Base-by-base conservation (phyloP, 208 protist genomes). In the Acanthamoeba royreba region DNA sequence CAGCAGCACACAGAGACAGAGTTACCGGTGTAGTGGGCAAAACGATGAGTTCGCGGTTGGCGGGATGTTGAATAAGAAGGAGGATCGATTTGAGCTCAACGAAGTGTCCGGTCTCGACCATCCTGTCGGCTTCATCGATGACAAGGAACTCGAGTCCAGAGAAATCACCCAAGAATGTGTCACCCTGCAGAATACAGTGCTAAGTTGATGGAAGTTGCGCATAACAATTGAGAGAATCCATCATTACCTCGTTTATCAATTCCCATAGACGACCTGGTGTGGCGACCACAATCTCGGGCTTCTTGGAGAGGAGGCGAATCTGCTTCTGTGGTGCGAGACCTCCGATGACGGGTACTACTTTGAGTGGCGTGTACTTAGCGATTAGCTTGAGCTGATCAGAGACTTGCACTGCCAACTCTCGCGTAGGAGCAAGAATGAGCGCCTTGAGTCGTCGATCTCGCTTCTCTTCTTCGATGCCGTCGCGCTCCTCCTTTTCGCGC, bases 41-140 rank as follows among this genome's bases (percentile, higher is more conserved):
- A 35, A 38, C 61, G 31, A 74, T 74, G 61, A 74, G 61, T 35
- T 74, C 61, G 33, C 61, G 61, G 61, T 35, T 74, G 61, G 61
- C 0, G 3, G 35, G 72, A 22, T 83, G 72, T 31, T 69, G 88
- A n/a, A 93, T 46, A 25, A 93, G 58, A 13, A 28, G 77, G 43
- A 98, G 33, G 47, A 98, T 97, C 19, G 1, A 33, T 25, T 92
- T 46, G 25, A 98, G 52, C 69, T 98, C 97, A 15, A 9, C n/a
- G 66, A 95, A 98, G 69, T 97, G 97, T 53, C 95, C 97, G 31
- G 90, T 61, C 79, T 97, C 94, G 55, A 98, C 86, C 97, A 98
- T 98, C 13, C 97, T 53, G 95, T 98, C 98, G 1, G 97, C 97
- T 86, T 98, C 98, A 79, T 98, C 98, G 40, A 98, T 83, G 25